Conservation (phyloP, 2,329 filamentous ascomycete genomes). For the Pestalotiopsis sp. region DNA sequence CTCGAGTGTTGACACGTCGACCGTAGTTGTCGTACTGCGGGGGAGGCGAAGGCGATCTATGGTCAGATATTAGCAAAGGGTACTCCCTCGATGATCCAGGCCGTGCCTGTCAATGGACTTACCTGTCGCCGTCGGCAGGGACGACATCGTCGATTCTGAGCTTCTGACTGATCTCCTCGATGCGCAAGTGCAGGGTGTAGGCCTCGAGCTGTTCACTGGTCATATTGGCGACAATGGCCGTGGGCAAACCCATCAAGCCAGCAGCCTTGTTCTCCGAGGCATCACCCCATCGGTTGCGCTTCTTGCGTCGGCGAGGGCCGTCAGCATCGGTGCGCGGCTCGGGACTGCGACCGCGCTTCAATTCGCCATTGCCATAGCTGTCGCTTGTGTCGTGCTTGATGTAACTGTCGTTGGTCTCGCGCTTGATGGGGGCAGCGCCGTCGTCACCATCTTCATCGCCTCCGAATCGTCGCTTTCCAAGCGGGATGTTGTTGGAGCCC, state of each 20-base stretch:
- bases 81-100: not conserved
- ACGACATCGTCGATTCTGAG: constrained; percentile 98
- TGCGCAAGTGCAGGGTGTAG: constrained; percentile 93
- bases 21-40: constrained; percentile 99
- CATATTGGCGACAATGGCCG: constrained; percentile 96
- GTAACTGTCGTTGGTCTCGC: constrained; percentile 28
- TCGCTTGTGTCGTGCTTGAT: constrained; percentile 40
- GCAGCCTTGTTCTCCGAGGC: constrained; percentile 98
- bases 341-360: constrained; percentile 92
- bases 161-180: constrained; percentile 99
- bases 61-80: not conserved
- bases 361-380: constrained; percentile 45
- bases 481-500: constrained; percentile 95
- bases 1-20: constrained; percentile 97
- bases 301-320: constrained; percentile 88
- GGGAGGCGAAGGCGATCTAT: constrained; percentile 89
- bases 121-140: constrained; percentile 94
- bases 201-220: constrained; percentile 97
- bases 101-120: constrained; percentile 37
- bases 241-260: constrained; percentile 94
- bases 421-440: constrained; percentile 23
- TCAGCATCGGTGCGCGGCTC: constrained; percentile 74
- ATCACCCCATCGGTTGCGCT: constrained; percentile 98
- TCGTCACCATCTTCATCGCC: constrained; percentile 51
- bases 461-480: constrained; percentile 83